These are phyloP conservation scores for Heliamphora pulchella DNA, from an alignment of 179 eudicot species.

Conservation along the genomic window DNA sequence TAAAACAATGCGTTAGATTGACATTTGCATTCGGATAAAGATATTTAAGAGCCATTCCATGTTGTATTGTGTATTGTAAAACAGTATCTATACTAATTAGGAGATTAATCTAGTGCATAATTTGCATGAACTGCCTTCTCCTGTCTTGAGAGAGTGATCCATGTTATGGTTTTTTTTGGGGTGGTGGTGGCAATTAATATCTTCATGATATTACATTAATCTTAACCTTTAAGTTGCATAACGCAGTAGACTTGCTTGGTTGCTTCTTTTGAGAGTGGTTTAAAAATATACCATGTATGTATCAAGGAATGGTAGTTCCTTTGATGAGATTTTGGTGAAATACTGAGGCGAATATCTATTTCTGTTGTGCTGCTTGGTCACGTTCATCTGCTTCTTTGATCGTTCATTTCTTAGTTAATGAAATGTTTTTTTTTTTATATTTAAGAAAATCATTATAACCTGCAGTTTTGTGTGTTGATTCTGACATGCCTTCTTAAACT, in stretches of 20 bases:
- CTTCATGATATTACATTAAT: not conserved
- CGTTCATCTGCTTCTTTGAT: not conserved
- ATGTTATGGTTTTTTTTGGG: not conserved
- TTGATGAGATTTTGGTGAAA: not conserved
- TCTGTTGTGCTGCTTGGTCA: not conserved
- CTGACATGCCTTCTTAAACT: not conserved
- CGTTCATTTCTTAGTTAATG: not conserved
- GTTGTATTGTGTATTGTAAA: not conserved
- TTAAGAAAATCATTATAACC: not conserved
- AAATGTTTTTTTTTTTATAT: not conserved
- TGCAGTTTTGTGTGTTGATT: not conserved
- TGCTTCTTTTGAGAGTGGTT: not conserved
- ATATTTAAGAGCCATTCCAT: not conserved
- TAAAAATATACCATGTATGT: not conserved
- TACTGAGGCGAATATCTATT: not conserved
- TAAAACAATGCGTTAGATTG: not conserved
- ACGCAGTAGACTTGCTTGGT: not conserved
- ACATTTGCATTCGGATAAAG: not conserved
- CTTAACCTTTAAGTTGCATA: not conserved
- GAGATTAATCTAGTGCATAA: not conserved
- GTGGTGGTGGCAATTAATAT: not conserved
- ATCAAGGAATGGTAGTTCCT: not conserved
- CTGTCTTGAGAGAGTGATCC: conserved; percentile 3
- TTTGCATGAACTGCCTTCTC: not conserved
- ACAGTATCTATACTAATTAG: not conserved